Evolutionary conservation across 768 basidiomycete species (phyloP), one percentile per base, ranked within the genome.

Genomic region (Trametes coccinea): DNA sequence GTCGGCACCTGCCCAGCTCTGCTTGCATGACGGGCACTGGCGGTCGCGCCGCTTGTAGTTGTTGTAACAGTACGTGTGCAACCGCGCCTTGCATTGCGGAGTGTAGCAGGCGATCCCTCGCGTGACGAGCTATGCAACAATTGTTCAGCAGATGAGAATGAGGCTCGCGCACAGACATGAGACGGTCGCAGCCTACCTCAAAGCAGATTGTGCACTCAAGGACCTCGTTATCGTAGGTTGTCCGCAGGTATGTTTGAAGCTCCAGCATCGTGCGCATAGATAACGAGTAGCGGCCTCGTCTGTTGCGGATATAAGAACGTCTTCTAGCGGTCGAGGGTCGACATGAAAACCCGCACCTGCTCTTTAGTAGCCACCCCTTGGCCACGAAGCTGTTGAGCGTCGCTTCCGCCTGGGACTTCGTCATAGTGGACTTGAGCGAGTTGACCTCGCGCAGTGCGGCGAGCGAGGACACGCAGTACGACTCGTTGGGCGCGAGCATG

Each of bases 371-470:
- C 92, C 89, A 92, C 13, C 88, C 89, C 67, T 84, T 86, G n/a
- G 92, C 88, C 0, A 93, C 90, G 69, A 95, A 92, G 67, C 89
- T 93, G 31, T 80, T 76, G 13, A 95, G 76, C 13, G 92, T 82
- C 16, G 79, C 73, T 73, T 92, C 89, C 0, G 85, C 90, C 66
- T 89, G 90, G 0, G 85, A 79, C 71, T 93, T 89, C 51, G 85
- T 86, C 80, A 93, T 86, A 63, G 78, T 87, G 4, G 74, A 68
- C 54, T 72, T 70, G 61, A 92, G 76, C 33, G 77, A 70, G 60
- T 77, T 80, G 13, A 87, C 82, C 73, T 92, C 88, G 48, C 91
- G 85, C 44, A 93, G 76, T 0, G 92, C 92, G 2, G 85, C 87
- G 29, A 91, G 74, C 4, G 91, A 92, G 0, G 90, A 88, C 10